Conservation (phyloP, 768 basidiomycete genomes). For the Macrocybe gigantea region DNA sequence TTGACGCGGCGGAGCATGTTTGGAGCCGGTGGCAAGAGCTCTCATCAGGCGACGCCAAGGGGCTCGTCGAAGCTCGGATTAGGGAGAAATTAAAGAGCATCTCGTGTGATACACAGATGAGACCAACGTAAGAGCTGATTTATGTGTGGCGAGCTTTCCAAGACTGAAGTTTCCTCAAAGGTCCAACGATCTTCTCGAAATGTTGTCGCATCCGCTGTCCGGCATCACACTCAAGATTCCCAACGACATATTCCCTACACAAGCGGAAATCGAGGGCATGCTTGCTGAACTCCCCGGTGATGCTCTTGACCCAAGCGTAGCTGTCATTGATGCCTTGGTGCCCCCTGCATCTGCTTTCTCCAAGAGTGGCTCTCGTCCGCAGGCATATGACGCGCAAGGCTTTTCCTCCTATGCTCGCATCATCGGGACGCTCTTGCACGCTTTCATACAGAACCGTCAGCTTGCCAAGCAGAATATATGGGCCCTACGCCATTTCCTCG, state of each 20-base stretch:
- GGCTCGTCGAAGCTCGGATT: constrained; percentile 25
- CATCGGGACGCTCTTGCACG: constrained; percentile 47
- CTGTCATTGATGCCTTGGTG: constrained; percentile 54
- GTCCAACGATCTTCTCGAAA: constrained; percentile 38
- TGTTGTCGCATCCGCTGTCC: constrained; percentile 22
- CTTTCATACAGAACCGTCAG: constrained; percentile 55
- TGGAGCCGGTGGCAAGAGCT: constrained; percentile 28
- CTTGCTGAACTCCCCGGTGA: constrained; percentile 39
- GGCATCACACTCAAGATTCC: constrained; percentile 26
- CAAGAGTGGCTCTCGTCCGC: background rate
- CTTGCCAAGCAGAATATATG: constrained; percentile 53
- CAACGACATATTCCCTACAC: constrained; percentile 47
- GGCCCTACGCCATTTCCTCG: constrained; percentile 66
- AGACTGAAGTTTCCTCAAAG: constrained; percentile 19
- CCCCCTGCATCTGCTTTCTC: constrained; percentile 31
- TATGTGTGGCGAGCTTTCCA: background rate
- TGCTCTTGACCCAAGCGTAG: constrained; percentile 48
- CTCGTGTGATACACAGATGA: constrained; percentile 32
- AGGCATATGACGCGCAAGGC: constrained; percentile 40
- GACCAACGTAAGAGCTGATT: constrained; percentile 24
- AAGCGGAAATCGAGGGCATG: constrained; percentile 38
- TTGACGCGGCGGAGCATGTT: constrained; percentile 22
- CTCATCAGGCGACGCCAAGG: constrained; percentile 14
- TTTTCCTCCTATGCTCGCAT: constrained; percentile 62
- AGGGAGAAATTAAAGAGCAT: constrained; percentile 35